Conservation (phyloP, 495 filamentous ascomycete species). For the Glarea lozoyensis region DNA sequence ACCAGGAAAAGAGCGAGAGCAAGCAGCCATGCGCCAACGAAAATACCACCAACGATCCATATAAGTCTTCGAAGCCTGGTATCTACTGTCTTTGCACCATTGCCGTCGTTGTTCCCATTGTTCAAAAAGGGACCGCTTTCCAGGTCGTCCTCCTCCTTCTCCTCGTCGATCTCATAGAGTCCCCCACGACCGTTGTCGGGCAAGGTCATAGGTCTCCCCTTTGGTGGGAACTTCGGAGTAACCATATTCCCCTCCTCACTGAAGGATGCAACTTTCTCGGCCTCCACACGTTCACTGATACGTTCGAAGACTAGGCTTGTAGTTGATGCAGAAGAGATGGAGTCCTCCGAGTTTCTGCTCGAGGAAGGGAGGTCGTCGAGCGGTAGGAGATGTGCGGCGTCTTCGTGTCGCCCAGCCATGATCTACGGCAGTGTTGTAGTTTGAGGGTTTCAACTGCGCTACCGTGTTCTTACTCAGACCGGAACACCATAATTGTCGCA, state of each 20-base stretch:
- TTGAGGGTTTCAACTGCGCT: constrained; percentile 13
- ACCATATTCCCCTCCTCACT: constrained; percentile 14
- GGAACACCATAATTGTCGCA: neutral
- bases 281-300: constrained; percentile 40
- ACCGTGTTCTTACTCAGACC: neutral
- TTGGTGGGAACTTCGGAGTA: constrained; percentile 14
- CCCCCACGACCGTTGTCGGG: constrained; percentile 9
- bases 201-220: constrained; percentile 12
- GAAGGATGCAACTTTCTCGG: constrained; percentile 4
- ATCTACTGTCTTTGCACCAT: constrained; percentile 47
- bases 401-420: constrained; percentile 19
- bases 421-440: constrained; percentile 7
- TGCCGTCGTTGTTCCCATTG: constrained; percentile 15
- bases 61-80: constrained; percentile 55
- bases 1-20: constrained; percentile 69
- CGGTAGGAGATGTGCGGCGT: constrained; percentile 18
- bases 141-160: constrained; percentile 34
- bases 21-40: constrained; percentile 70
- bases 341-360: constrained; percentile 38
- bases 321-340: constrained; percentile 61
- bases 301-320: constrained; percentile 72
- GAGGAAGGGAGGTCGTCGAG: constrained; percentile 11
- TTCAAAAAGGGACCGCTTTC: constrained; percentile 27
- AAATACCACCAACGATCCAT: constrained; percentile 56
- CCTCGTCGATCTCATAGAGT: constrained; percentile 25